Evolutionary conservation across 2,329 filamentous ascomycete genomes (phyloP), one percentile per base, ranked within the genome.

Genomic region (Coleophoma cylindrospora): DNA sequence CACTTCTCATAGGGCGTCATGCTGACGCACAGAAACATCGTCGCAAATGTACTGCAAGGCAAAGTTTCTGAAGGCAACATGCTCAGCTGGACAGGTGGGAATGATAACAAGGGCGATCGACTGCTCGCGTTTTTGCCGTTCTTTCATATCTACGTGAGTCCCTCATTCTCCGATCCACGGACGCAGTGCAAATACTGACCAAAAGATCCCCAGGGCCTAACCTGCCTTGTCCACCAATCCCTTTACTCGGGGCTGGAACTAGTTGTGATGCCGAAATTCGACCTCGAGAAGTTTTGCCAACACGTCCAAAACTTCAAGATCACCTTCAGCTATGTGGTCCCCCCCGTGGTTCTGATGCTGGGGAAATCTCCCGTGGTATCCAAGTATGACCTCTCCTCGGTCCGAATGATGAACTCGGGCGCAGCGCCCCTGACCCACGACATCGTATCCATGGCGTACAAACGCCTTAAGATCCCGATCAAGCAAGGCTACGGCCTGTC

Each of bases 401-500:
- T 97, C 21, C 85, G 87, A 43, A 91, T 91, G 80, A 75, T 96
- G 74, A 94, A 91, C 69, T 91, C 83, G 0, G 92, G 89, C 21
- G 92, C 91, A 0, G 91, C 92, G 1, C 92, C 92, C 0, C 73
- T 96, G 38, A 92, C 89, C 0, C 73, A 75, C 33, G 90, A 96
- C 55, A 78, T 97, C 2, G 87, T 92, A 1, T 81, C 90, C 49
- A 79, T 82, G 9, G 80, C 94, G 3, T 88, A 89, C 74, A 69
- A 79, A 17, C 81, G 91, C 8, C 80, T 94, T 51, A 83, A 83
- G 47, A 76, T 95, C 17, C 85, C 86, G 2, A 83, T 96, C 53
- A 96, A 96, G 74, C 92, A 97, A 70, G 91, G 89, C 15, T 97
- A 96, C 64, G 92, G 92, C 0, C 76, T 97, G 5, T 90, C 84